Base-by-base conservation (phyloP, 495 filamentous ascomycete genomes). In the Cudoniella acicularis region DNA sequence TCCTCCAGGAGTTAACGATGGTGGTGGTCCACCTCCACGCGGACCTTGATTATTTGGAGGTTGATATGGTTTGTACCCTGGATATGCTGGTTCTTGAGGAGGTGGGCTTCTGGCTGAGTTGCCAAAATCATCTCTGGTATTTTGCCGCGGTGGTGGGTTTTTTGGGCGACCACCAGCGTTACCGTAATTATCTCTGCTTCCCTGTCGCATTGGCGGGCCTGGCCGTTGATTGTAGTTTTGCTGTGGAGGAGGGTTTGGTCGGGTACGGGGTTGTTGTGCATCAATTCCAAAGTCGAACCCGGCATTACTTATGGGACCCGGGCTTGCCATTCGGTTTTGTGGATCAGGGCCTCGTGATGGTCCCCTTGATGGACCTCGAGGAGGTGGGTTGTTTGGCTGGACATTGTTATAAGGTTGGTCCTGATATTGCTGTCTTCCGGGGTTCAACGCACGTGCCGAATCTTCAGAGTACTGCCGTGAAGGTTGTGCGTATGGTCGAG, bases 221-320 rank as follows among this genome's bases (percentile, higher is more conserved):
- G 45, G 24, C 53, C 45, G 42, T 22, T n/a, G 21, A 17, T 46
- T 23, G 41, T 18, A 45, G n/a, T 25, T 30, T 49, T 66, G 60
- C 41, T 60, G 60, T 16, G 49, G 60, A 9, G 60, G 50, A 30
- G 60, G 60, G 6, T 54, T 51, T 13, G 60, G 64, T 6, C 48
- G 46, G 18, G 30, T 25, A 40, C 56, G 53, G 0, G 24, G 17
- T 42, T 64, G 61, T 27, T 59, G 46, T 16, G 6, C 22, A 20
- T 25, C 42, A 27, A 24, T 52, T 0, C 61, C 64, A 24, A 67
- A 67, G 48, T 67, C 64, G 24, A 67, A 67, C 20, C 64, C 64
- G 18, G 54, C 49, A 36, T 61, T 67, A 46, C 62, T 67, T 20
- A 50, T 56, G 10, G 51, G 23, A 1, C 60, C 53, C 2, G 64